phyloP scores from a whole-genome alignment of 75 land plant species.

The Selaginella tamariscina region DNA sequence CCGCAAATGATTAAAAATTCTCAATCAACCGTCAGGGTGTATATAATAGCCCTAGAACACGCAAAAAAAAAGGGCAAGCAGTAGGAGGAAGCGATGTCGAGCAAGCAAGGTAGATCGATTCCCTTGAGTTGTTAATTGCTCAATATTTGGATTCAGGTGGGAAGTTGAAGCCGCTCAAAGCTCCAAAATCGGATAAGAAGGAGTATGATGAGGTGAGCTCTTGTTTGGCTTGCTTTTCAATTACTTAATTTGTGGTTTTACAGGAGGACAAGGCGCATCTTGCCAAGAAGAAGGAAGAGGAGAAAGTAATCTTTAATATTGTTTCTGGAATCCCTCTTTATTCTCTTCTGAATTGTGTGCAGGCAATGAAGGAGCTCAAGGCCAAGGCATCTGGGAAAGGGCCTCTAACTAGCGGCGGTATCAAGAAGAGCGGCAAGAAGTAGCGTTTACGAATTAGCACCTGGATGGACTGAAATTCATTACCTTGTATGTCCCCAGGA shows the following conservation, averaged over 20 bases:
- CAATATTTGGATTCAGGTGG: slow-evolving; percentile 44
- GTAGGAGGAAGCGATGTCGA: slow-evolving; percentile 23
- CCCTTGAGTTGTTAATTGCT: neutral
- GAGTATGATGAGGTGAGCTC: slow-evolving; percentile 75
- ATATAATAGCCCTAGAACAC: slow-evolving; percentile 1
- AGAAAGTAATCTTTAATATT: slow-evolving; percentile 41
- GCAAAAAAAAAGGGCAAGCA: neutral
- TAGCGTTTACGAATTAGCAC: too few relatives aligned
- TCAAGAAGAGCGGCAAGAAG: slow-evolving; percentile 89
- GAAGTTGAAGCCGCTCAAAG: slow-evolving; percentile 79
- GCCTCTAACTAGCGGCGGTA: slow-evolving; percentile 62
- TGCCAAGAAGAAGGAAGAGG: slow-evolving; percentile 90
- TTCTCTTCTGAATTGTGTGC: slow-evolving; percentile 1
- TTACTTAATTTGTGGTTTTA: neutral
- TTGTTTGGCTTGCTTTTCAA: neutral
- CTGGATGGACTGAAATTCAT: too few relatives aligned
- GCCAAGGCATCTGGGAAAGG: slow-evolving; percentile 77
- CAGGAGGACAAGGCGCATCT: slow-evolving; percentile 57
- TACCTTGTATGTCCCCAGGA: too few relatives aligned
- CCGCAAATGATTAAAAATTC: too few relatives aligned
- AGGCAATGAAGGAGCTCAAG: slow-evolving; percentile 78
- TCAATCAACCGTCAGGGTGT: too few relatives aligned
- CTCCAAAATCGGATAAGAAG: slow-evolving; percentile 57
- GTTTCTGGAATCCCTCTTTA: neutral
- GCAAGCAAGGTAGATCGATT: slow-evolving; percentile 28